Evolutionary conservation across 192 early-diverging fungal species (phyloP).

Genomic region (Spizellomyces sp.): DNA sequence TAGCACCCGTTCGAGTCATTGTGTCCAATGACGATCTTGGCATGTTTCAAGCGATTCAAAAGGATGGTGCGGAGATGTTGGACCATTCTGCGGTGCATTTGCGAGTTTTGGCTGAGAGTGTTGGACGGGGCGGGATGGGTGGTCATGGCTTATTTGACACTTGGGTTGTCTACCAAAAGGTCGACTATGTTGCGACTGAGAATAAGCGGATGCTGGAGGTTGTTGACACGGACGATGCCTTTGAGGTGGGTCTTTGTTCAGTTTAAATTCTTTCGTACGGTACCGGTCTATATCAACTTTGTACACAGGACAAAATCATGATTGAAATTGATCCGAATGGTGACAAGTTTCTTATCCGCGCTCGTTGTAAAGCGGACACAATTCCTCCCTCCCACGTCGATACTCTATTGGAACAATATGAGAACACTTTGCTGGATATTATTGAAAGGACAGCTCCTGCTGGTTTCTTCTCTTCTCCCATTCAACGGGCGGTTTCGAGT

Average conservation of each 20-base stretch:
- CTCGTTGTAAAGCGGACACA: background rate
- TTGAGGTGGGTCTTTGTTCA: background rate
- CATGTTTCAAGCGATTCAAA: background rate
- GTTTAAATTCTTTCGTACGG: too few relatives aligned
- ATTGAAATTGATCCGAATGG: constrained; percentile 2
- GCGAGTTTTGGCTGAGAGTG: background rate
- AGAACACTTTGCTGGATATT: background rate
- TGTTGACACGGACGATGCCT: constrained; percentile 8
- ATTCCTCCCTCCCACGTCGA: background rate
- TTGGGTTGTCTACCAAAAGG: constrained; percentile 8
- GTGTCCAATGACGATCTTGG: background rate
- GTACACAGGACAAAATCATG: background rate
- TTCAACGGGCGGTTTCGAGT: background rate
- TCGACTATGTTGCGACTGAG: background rate
- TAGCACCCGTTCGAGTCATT: background rate
- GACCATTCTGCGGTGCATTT: background rate
- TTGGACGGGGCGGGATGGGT: background rate
- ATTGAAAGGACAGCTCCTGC: background rate
- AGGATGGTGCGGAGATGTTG: background rate
- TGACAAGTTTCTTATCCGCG: background rate
- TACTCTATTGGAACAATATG: constrained; percentile 1
- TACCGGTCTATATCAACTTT: background rate
- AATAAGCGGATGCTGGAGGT: background rate
- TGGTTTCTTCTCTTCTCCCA: background rate
- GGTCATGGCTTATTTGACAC: constrained; percentile 7